Evolutionary conservation across 2,329 filamentous ascomycete species (phyloP).

Genomic region (Colletotrichum lentis): DNA sequence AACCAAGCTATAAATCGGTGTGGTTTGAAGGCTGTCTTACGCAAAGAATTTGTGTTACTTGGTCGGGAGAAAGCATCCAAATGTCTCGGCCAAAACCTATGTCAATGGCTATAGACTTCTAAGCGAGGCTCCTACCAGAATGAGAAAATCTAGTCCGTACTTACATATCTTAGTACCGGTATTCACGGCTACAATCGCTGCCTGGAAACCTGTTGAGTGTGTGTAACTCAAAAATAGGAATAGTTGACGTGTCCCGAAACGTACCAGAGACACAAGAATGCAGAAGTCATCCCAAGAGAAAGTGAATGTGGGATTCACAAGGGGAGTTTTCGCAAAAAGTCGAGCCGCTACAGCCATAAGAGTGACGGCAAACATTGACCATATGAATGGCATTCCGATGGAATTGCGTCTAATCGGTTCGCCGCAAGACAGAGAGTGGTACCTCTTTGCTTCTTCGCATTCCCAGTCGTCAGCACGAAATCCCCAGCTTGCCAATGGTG

Average conservation of each 20-base stretch:
- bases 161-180: neutral
- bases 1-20: no score
- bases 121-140: no score
- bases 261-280: neutral
- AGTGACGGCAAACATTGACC: neutral
- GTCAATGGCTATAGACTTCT: neutral
- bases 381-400: neutral
- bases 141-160: neutral
- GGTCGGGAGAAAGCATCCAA: neutral
- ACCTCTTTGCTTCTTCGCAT: neutral
- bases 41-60: neutral
- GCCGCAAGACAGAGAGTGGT: neutral
- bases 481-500: neutral
- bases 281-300: neutral
- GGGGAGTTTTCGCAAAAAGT: neutral
- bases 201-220: neutral
- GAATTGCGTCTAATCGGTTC: neutral
- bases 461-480: no score
- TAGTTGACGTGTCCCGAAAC: no score
- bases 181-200: neutral
- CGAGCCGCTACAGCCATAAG: neutral
- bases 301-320: neutral
- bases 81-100: slow-evolving; percentile 2
- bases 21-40: neutral
- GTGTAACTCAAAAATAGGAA: neutral